These are phyloP conservation scores for Macrophomina tecta DNA, from an alignment of 2,329 filamentous ascomycete genomes.

Conservation along the genomic window DNA sequence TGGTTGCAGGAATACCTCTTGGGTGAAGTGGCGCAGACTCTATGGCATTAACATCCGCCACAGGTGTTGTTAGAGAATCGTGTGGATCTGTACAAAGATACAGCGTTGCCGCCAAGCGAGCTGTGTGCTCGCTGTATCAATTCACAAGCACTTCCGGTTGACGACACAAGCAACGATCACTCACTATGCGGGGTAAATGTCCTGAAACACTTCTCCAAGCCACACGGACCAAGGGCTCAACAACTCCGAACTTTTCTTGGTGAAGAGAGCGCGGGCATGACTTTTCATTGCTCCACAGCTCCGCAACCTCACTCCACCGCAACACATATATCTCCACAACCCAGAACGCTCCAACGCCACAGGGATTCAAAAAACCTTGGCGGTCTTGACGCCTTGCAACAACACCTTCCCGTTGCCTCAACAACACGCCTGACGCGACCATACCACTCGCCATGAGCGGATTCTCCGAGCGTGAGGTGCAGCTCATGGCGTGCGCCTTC, in stretches of 20 bases:
- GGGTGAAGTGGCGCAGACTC: not conserved
- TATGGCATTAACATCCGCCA: not conserved
- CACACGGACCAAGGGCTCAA: slow-evolving; percentile 12
- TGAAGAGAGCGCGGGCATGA: not conserved
- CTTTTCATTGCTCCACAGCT: not conserved
- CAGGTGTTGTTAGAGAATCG: not conserved
- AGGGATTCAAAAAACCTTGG: not conserved
- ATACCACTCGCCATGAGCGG: slow-evolving; percentile 4
- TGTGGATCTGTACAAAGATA: not conserved
- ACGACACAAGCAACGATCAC: not conserved
- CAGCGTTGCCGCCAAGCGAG: not conserved
- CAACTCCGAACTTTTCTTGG: not conserved
- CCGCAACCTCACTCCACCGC: not conserved
- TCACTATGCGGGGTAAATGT: slow-evolving; percentile 4
- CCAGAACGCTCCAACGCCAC: not conserved
- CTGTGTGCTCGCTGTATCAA: not conserved
- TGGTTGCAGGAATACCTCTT: not conserved
- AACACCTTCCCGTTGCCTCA: not conserved
- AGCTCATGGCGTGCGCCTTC: slow-evolving; percentile 29
- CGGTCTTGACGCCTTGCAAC: not conserved
- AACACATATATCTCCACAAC: not conserved
- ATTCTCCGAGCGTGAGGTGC: slow-evolving; percentile 23
- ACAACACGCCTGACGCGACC: not conserved
- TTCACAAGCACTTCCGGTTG: not conserved
- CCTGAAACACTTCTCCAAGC: not conserved